phyloP scores from a whole-genome alignment of 2,329 filamentous ascomycete species.

The Verticillium albo-atrum region DNA sequence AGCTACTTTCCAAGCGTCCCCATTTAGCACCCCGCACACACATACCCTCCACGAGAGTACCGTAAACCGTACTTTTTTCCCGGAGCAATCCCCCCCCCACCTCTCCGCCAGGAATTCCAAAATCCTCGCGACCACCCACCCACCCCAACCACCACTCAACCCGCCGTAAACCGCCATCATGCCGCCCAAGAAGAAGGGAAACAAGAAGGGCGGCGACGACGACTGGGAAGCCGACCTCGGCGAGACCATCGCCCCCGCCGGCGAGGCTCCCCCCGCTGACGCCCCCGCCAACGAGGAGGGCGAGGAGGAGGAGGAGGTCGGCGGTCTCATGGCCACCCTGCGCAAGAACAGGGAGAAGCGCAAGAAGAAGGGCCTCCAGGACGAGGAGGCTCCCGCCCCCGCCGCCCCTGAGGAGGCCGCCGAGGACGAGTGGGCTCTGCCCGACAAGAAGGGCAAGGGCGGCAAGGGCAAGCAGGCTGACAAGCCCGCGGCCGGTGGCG shows the following conservation, averaged over 20 bases:
- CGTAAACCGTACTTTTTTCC: background rate
- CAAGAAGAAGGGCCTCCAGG: constrained; percentile 78
- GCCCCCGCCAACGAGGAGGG: constrained; percentile 30
- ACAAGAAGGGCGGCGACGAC: constrained; percentile 77
- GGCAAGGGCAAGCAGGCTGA: constrained; percentile 39
- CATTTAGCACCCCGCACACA: background rate
- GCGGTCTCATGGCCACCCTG: constrained; percentile 74
- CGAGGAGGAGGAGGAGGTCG: constrained; percentile 55
- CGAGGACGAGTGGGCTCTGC: constrained; percentile 81
- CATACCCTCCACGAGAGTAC: background rate
- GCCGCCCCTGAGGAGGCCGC: constrained; percentile 74
- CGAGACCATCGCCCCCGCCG: constrained; percentile 63
- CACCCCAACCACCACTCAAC: background rate
- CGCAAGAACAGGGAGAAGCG: constrained; percentile 81
- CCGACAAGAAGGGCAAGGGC: constrained; percentile 70
- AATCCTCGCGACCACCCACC: background rate
- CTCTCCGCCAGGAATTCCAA: background rate
- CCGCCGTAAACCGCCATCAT: constrained; percentile 44
- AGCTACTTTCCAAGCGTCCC: background rate
- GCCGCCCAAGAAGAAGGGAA: constrained; percentile 91
- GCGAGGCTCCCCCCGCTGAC: constrained; percentile 42
- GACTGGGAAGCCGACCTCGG: constrained; percentile 95
- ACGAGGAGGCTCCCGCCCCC: constrained; percentile 59
- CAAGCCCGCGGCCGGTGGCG: constrained; percentile 33
- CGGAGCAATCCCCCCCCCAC: background rate